These are phyloP conservation scores for Primulina eburnea DNA, from an alignment of 257 asterid species.

Conservation along the genomic window DNA sequence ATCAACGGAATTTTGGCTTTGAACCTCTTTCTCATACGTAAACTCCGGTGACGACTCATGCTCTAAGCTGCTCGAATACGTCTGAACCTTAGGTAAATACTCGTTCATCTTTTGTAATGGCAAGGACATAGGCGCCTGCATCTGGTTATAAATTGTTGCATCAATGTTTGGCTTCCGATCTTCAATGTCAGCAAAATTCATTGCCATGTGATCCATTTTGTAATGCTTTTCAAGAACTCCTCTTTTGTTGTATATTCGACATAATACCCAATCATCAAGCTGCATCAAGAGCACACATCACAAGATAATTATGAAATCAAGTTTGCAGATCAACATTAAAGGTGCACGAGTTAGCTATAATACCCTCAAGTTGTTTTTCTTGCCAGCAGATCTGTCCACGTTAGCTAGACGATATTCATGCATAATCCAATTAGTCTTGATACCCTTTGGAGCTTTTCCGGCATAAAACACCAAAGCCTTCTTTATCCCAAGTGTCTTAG, in stretches of 20 bases:
- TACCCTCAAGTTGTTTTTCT: slow-evolving; percentile 41
- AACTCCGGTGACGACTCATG: slow-evolving; percentile 30
- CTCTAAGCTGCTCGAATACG: slow-evolving; percentile 37
- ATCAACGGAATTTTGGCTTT: slow-evolving; percentile 30
- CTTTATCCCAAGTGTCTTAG: slow-evolving; percentile 39
- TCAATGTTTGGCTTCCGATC: slow-evolving; percentile 29
- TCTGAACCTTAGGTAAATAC: slow-evolving; percentile 28
- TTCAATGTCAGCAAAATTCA: slow-evolving; percentile 18
- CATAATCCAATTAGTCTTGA: slow-evolving; percentile 54
- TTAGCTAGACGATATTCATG: slow-evolving; percentile 50
- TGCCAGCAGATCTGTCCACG: slow-evolving; percentile 47
- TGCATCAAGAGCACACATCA: slow-evolving; percentile 17
- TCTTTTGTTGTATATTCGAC: slow-evolving; percentile 52
- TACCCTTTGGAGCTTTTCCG: slow-evolving; percentile 50
- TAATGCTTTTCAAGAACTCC: slow-evolving; percentile 38
- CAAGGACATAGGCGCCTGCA: slow-evolving; percentile 13
- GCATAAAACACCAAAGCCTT: slow-evolving; percentile 49
- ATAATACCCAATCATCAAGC: slow-evolving; percentile 56
- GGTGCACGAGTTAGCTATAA: not conserved
- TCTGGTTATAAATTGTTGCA: not conserved
- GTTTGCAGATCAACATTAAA: not conserved
- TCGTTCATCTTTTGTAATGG: slow-evolving; percentile 20
- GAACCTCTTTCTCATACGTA: slow-evolving; percentile 36
- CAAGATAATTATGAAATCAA: not conserved
- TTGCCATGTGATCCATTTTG: slow-evolving; percentile 15